Evolutionary conservation across 2,329 filamentous ascomycete genomes (phyloP), one percentile per base, ranked within the genome.

Genomic region (Sporothrix euskadiensis): DNA sequence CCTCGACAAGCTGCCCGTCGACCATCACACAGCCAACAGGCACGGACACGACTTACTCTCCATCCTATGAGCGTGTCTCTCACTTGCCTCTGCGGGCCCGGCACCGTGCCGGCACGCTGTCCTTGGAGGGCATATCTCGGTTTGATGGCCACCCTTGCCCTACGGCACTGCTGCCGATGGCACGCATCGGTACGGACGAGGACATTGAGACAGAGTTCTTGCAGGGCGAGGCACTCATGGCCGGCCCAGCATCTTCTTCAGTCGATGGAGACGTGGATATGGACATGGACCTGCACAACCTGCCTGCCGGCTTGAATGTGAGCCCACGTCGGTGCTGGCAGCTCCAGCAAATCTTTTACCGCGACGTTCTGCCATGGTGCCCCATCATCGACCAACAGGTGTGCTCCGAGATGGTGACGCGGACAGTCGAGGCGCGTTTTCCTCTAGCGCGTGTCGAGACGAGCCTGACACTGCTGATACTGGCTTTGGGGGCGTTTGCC

Each of bases 311-410:
- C 4, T n/a, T 47, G 10, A 66, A 9, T 7, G 39, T 66, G 7
- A 66, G 22, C 10, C 61, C 65, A 5, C 52, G 71, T 14, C 68
- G 61, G 4, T 75, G 74, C n/a, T 74, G 73, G 69, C 71, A 73
- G 63, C 68, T 76, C 3, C 69, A 76, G 52, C 72, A 76, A 14
- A n/a, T 70, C 7, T 78, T 78, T 61, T 68, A 72, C 8, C 44
- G 65, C 8, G 71, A 77, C 14, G 76, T 76, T 7, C 68, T 78
- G 26, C 76, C 75, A 4, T 78, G 75, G 75, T 77, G 74, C 63
- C 76, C 77, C 7, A 76, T 78, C 63, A 71, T 77, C 41, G 75
- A 76, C 52, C 74, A 74, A 14, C 66, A 72, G 32, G 74, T 72
- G n/a, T 73, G 75, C 54, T 47, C 71, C 0, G 72, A 61, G 7